Percentiles rank a stretch among this genome's conserved stretches.
These are phyloP conservation scores for Ramaria rubella DNA, from an alignment of 768 basidiomycete genomes.

Conservation along the genomic window DNA sequence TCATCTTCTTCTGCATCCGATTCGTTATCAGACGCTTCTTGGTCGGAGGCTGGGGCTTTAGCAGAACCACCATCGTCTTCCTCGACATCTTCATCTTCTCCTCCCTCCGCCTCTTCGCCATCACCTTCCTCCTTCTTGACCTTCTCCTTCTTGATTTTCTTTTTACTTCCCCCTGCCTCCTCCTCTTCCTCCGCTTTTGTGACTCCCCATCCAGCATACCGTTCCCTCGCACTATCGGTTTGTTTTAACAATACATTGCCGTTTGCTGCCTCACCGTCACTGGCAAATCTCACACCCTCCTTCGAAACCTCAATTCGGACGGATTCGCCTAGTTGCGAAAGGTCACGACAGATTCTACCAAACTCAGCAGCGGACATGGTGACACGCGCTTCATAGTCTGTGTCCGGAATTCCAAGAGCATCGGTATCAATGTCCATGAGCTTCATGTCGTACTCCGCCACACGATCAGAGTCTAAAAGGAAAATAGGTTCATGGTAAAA, in stretches of 20 bases:
- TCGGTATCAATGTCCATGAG: conserved; percentile 99
- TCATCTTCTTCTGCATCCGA: conserved; percentile 38
- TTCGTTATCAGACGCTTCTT: conserved; percentile 36
- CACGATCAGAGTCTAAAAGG: conserved; percentile 72
- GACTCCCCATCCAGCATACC: conserved; percentile 35
- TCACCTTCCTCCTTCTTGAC: conserved; percentile 22
- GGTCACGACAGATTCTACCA: conserved; percentile 85
- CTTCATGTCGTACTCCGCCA: conserved; percentile 98
- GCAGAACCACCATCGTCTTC: conserved; percentile 43
- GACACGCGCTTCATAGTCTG: conserved; percentile 91
- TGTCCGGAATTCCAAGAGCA: conserved; percentile 91
- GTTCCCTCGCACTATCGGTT: conserved; percentile 45
- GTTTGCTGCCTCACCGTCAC: conserved; percentile 92
- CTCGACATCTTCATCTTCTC: conserved; percentile 40
- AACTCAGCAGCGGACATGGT: conserved; percentile 85
- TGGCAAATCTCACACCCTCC: conserved; percentile 88
- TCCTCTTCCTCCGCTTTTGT: conserved; percentile 30
- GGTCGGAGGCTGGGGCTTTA: conserved; percentile 29
- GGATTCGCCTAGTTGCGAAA: conserved; percentile 83
- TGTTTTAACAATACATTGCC: conserved; percentile 81
- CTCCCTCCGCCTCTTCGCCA: conserved; percentile 39
- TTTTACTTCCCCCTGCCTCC: conserved; percentile 25
- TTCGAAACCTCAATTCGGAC: conserved; percentile 95
- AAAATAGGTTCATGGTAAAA: neutral
- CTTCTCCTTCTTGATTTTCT: conserved; percentile 26